phyloP scores from a whole-genome alignment of 768 basidiomycete genomes.

The Pholiota molesta region DNA sequence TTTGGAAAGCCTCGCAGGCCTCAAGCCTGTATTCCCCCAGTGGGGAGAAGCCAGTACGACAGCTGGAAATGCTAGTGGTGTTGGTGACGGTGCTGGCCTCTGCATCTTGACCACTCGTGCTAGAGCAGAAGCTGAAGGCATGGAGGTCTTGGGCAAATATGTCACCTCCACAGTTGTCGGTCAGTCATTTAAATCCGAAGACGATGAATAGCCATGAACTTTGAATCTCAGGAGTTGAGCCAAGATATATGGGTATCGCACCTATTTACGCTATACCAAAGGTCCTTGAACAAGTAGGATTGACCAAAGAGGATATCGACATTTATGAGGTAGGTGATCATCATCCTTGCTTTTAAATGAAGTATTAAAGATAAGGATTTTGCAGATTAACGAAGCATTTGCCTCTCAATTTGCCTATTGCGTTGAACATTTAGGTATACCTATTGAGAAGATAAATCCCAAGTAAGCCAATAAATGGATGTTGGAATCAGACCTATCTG shows the following conservation, averaged over 20 bases:
- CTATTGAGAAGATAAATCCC: conserved; percentile 83
- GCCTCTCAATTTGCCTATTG: conserved; percentile 95
- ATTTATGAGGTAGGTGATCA: conserved; percentile 62
- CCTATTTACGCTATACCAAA: conserved; percentile 76
- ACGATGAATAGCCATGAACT: background rate
- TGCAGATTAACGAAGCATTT: conserved; percentile 87
- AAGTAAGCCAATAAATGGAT: conserved; percentile 52
- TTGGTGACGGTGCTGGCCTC: conserved; percentile 92
- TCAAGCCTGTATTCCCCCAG: conserved; percentile 88
- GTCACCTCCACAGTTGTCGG: conserved; percentile 79
- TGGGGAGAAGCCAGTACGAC: conserved; percentile 76
- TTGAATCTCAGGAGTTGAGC: conserved; percentile 63
- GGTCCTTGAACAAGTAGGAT: conserved; percentile 59
- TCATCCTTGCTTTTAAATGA: background rate
- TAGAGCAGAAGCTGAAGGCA: conserved; percentile 73
- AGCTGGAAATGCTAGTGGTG: conserved; percentile 84
- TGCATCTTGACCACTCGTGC: conserved; percentile 82
- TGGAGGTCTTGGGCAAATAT: conserved; percentile 84
- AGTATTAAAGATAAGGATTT: background rate
- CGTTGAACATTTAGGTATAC: conserved; percentile 76
- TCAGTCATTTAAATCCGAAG: conserved; percentile 28
- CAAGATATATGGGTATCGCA: conserved; percentile 77
- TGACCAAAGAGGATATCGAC: conserved; percentile 74
- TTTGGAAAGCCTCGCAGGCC: conserved; percentile 67
- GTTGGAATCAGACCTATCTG: background rate